Evolutionary conservation across 2,329 filamentous ascomycete genomes (phyloP), one percentile per base, ranked within the genome.

Genomic region (Phialocephala sp.): DNA sequence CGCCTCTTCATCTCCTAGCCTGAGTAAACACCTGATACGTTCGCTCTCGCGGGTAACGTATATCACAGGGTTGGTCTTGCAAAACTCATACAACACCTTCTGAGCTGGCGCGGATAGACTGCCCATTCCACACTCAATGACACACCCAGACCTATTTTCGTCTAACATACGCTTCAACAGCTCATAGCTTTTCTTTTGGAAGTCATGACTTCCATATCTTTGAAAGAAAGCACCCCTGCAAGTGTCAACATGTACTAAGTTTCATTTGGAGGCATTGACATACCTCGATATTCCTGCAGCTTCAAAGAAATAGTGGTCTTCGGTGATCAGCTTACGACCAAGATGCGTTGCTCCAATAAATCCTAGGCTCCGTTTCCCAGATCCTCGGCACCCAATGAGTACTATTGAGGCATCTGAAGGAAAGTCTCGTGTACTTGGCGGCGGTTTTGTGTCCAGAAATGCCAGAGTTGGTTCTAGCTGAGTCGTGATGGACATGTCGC

Each of bases 311-410:
- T 84, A 83, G 47, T 84, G 83, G 69, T 93, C 90, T 39, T 88
- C 83, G 68, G 93, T 91, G 61, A 93, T 80, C 2, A 93, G 82
- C 61, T 87, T 87, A 47, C 89, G 83, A 61, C 87, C 86, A 76
- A 91, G 87, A 58, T 89, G 89, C 8, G 88, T 88, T 0, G 90
- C 90, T 6, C 90, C 89, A 68, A 94, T 92, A 57, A 94, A 85
- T 15, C 89, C 91, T 12, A 94, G 80, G 1, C 89, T 92, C 1
- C 90, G 90, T 76, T 93, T 93, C 18, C 91, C 91, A 5, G 89
- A 87, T 12, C 91, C 91, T 15, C 89, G 87, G 63, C 92, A 87
- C 1, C 91, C 91, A 24, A 91, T 84, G 20, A 94, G 81, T 8
- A 93, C 85, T 63, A 94, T 87, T 1, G 91, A 92, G 1, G 89